Percentiles rank a stretch among this genome's conserved stretches.
Conservation (phyloP, 805 yeast genomes). For the Phaffomyces antillensis region DNA sequence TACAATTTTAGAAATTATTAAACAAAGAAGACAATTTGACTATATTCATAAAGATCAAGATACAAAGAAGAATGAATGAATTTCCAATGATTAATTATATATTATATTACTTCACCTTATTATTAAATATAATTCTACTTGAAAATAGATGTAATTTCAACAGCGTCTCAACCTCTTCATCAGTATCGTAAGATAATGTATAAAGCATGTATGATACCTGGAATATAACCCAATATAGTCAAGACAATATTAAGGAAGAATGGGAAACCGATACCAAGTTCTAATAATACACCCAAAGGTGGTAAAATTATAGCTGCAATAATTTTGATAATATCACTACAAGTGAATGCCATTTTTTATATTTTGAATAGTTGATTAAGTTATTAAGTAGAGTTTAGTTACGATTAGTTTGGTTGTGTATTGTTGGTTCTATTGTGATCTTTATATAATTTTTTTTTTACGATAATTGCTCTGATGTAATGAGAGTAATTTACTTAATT, state of each 20-base stretch:
- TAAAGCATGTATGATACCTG: conserved; percentile 60
- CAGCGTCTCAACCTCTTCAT: too few relatives aligned
- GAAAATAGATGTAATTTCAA: too few relatives aligned
- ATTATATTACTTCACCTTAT: not conserved
- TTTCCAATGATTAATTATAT: too few relatives aligned
- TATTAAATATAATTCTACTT: too few relatives aligned
- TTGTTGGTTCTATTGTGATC: not conserved
- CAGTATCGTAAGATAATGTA: conserved; percentile 34
- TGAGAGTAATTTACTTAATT: not conserved
- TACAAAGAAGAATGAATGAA: conserved; percentile 12
- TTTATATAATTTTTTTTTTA: not conserved
- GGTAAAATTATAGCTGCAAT: conserved; percentile 44
- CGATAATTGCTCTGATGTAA: not conserved
- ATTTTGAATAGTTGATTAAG: not conserved
- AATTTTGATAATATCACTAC: conserved; percentile 41
- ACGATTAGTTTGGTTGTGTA: too few relatives aligned
- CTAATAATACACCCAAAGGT: conserved; percentile 51
- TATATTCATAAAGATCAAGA: conserved; percentile 2
- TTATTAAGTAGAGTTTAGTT: too few relatives aligned
- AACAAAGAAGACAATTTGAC: conserved; percentile 13
- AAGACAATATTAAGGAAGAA: conserved; percentile 43
- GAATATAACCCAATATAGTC: conserved; percentile 64
- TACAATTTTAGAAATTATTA: conserved; percentile 27
- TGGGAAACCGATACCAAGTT: conserved; percentile 37
- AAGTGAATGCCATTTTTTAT: conserved; percentile 37